phyloP scores from a whole-genome alignment of 2,329 filamentous ascomycete species.

The Pseudocercospora pini-densiflorae region DNA sequence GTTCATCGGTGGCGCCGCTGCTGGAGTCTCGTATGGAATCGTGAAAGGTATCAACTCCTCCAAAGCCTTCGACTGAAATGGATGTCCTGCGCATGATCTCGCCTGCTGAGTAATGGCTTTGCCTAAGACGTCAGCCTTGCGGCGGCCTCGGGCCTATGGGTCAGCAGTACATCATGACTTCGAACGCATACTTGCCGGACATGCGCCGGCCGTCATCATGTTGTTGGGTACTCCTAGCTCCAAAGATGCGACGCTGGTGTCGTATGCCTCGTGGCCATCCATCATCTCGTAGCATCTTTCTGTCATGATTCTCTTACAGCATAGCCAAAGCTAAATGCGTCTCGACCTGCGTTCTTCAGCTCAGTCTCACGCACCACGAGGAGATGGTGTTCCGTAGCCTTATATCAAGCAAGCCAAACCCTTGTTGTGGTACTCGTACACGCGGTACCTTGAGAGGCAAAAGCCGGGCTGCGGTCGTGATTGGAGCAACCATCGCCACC shows the following conservation, averaged over 20 bases:
- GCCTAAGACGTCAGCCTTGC: neutral
- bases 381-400: constrained; percentile 3
- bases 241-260: neutral
- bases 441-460: constrained; percentile 1
- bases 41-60: constrained; percentile 41
- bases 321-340: constrained; percentile 11
- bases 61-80: constrained; percentile 12
- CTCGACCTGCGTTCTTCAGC: constrained; percentile 10
- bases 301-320: constrained; percentile 3
- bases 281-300: neutral
- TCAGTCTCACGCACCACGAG: neutral
- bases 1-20: constrained; percentile 43
- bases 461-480: constrained; percentile 1
- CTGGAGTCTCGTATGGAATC: constrained; percentile 44
- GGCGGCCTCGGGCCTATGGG: neutral
- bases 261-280: neutral
- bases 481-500: constrained; percentile 11
- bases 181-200: neutral
- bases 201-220: neutral
- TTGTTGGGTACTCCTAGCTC: neutral
- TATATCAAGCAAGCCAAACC: constrained; percentile 11
- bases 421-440: constrained; percentile 6
- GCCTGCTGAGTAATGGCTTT: neutral
- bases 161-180: constrained; percentile 1
- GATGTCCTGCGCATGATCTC: neutral